Base-by-base conservation (phyloP, 129 eudicot genomes). In the Helichrysum umbraculigerum region DNA sequence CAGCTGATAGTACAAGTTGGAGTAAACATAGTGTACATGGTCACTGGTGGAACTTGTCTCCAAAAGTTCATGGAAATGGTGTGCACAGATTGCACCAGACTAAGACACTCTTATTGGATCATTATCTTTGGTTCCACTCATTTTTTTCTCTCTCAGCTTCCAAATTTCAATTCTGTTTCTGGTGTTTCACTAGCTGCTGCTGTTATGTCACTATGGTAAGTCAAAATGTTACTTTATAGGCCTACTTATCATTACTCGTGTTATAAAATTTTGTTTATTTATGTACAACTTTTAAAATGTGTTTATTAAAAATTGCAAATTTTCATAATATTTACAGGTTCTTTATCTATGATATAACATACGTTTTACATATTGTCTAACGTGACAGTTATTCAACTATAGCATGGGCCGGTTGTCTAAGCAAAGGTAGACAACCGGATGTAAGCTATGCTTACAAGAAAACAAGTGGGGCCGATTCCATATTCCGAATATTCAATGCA, bases 141-240 rank as follows among this genome's bases (percentile, higher is more conserved):
- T 35, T 88, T 93, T 73, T 73, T 93, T 68, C 92, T 93, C 9
- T 90, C 97, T 25, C 98, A 93, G 50, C 89, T 93, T 42, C 98
- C 98, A 2, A 82, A 93, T 68, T 88, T 93, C 76, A 90, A 93
- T 66, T 90, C 98, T 17, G 87, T 93, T 47, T 87, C 90, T n/a
- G 89, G 78, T 42, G 89, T 93, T 80, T 93, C 98, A 30, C 85
- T 93, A n/a, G 96, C 98, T 5, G 98, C 98, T 5, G 98, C 98
- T 15, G 78, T 85, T 57, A 93, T 90, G 98, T 93, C 98, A 35
- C 85, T 90, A 42, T 84, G 98, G 98, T 89, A 84, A 28, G 29
- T 11, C 4, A 15, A 56, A 17, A 17, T 5, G 0, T 56, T 16
- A n/a, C n/a, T n/a, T n/a, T n/a, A n/a, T n/a, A n/a, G n/a, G n/a